A percentile compares a stretch with the other conserved stretches of the same genome.
Evolutionary conservation across 768 basidiomycete species (phyloP).

Genomic region (Filobasidium floriforme): DNA sequence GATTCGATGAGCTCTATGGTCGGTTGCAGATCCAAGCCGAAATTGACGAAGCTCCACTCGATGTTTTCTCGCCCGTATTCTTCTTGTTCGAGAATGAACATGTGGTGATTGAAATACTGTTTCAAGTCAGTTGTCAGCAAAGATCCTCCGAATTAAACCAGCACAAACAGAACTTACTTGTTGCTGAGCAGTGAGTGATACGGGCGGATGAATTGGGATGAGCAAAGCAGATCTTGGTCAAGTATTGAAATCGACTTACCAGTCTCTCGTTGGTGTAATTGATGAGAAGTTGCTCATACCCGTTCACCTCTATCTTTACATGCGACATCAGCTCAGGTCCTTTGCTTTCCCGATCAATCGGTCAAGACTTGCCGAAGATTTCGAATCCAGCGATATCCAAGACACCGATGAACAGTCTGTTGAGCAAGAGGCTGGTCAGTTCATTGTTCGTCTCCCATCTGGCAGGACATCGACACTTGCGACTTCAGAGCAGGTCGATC

Average conservation of each 20-base stretch:
- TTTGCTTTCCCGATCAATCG: not conserved
- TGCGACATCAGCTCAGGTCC: not conserved
- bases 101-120: conserved; percentile 74
- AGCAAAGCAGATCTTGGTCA: not conserved
- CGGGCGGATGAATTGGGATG: not conserved
- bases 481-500: conserved; percentile 79
- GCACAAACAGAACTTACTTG: conserved; percentile 48
- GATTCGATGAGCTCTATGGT: conserved; percentile 97
- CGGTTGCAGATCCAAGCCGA: conserved; percentile 91
- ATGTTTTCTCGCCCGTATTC: conserved; percentile 95
- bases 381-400: conserved; percentile 99
- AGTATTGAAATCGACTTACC: conserved; percentile 5
- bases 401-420: conserved; percentile 74
- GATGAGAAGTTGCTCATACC: conserved; percentile 95
- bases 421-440: conserved; percentile 12
- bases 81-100: conserved; percentile 99
- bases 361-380: conserved; percentile 52
- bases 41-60: conserved; percentile 96
- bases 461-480: conserved; percentile 24
- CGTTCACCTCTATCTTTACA: conserved; percentile 53
- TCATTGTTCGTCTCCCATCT: conserved; percentile 48
- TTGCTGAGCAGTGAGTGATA: conserved; percentile 56
- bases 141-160: not conserved
- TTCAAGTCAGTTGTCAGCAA: not conserved
- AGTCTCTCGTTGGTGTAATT: conserved; percentile 92